A percentile compares a stretch with the other conserved stretches of the same genome.
Evolutionary conservation across 805 yeast genomes (phyloP).

Genomic region (Starmerella sirachaensis): DNA sequence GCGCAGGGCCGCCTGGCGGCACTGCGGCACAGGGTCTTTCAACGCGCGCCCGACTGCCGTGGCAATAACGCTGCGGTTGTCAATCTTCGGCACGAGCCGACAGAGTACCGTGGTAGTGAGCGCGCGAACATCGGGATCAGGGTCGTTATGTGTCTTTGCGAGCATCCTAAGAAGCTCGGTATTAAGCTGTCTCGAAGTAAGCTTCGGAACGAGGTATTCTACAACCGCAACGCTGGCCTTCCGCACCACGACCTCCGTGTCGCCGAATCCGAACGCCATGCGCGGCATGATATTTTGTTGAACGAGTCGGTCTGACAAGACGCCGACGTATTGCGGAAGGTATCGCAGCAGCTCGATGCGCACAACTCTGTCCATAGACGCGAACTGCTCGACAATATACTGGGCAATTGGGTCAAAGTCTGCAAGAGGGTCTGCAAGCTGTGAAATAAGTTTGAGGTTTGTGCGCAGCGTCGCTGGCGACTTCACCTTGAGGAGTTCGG

Average conservation of each 20-base stretch:
- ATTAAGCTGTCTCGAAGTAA: conserved; percentile 70
- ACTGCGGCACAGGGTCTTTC: conserved; percentile 64
- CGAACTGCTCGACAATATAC: conserved; percentile 48
- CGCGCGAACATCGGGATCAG: conserved; percentile 62
- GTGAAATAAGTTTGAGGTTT: conserved; percentile 4
- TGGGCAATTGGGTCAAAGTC: conserved; percentile 40
- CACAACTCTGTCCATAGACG: conserved; percentile 62
- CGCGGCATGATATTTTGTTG: conserved; percentile 57
- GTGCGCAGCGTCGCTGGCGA: conserved; percentile 22
- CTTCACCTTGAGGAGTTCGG: conserved; percentile 40
- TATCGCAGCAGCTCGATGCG: conserved; percentile 58
- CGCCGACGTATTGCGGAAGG: conserved; percentile 43
- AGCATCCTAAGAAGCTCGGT: conserved; percentile 69
- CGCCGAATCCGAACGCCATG: conserved; percentile 72
- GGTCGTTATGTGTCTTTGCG: conserved; percentile 74
- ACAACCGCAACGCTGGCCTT: conserved; percentile 66
- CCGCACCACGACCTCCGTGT: conserved; percentile 68
- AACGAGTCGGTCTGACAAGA: conserved; percentile 40
- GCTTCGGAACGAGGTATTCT: conserved; percentile 44
- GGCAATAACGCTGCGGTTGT: conserved; percentile 59
- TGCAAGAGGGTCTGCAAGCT: not conserved
- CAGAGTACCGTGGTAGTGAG: conserved; percentile 62
- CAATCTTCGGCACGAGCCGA: conserved; percentile 49
- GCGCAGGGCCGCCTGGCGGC: conserved; percentile 61
- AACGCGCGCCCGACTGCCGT: conserved; percentile 80